These are phyloP conservation scores for Leonotis leonurus DNA, from an alignment of 257 asterid species.

Conservation along the genomic window DNA sequence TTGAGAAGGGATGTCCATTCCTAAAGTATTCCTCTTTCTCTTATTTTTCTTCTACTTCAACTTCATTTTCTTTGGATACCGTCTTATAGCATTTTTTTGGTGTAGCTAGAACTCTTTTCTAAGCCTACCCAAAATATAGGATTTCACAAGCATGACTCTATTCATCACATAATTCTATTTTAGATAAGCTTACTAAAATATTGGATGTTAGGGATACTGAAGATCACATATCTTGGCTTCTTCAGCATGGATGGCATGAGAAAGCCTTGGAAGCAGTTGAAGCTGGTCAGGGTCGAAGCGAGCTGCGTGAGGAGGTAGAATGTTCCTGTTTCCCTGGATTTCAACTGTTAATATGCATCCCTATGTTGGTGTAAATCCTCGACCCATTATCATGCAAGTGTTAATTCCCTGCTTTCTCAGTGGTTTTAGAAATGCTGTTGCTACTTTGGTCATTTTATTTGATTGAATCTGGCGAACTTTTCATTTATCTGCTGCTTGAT, in stretches of 20 bases:
- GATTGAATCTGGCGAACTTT: not conserved
- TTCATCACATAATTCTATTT: constrained; percentile 10
- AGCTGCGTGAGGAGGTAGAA: constrained; percentile 87
- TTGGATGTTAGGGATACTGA: constrained; percentile 78
- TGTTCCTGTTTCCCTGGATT: constrained; percentile 6
- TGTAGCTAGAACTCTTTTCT: constrained; percentile 8
- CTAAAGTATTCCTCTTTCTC: not conserved
- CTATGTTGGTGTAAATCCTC: not conserved
- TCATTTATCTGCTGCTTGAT: not conserved
- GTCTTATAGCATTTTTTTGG: no score
- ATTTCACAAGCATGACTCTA: constrained; percentile 1
- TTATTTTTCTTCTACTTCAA: not conserved
- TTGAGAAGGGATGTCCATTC: not conserved
- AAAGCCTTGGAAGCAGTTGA: constrained; percentile 97
- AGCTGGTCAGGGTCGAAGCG: constrained; percentile 93
- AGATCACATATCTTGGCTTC: constrained; percentile 99
- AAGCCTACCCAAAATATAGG: not conserved
- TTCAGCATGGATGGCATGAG: constrained; percentile 91
- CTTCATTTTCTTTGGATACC: no score
- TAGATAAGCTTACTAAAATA: constrained; percentile 10
- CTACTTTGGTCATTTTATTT: not conserved
- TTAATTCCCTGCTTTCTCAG: not conserved
- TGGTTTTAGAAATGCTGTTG: not conserved
- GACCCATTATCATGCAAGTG: not conserved
- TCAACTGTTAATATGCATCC: not conserved